Evolutionary conservation across 2,329 filamentous ascomycete species (phyloP).

Genomic region (Cladosporium velox): DNA sequence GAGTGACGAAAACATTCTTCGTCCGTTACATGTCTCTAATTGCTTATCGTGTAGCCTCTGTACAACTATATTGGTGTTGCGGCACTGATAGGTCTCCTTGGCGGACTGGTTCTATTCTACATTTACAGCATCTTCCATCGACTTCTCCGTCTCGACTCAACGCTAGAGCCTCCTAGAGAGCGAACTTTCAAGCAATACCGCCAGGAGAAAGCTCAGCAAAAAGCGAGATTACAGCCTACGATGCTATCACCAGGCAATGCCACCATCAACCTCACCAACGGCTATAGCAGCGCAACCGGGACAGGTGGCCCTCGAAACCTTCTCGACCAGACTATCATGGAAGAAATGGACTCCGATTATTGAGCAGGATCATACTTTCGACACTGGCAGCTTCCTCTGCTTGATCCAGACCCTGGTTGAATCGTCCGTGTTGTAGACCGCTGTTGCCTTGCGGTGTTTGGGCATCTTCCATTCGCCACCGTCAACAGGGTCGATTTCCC

Average conservation of each 20-base stretch:
- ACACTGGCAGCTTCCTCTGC: constrained; percentile 26
- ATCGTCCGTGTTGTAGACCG: constrained; percentile 52
- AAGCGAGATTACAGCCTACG: constrained; percentile 25
- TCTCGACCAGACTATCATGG: constrained; percentile 67
- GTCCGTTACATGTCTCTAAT: neutral
- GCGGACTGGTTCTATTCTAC: constrained; percentile 62
- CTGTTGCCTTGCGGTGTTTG: constrained; percentile 49
- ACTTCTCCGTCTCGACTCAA: constrained; percentile 29
- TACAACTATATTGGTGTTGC: constrained; percentile 66
- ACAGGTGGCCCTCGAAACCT: constrained; percentile 51
- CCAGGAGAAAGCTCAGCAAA: constrained; percentile 32
- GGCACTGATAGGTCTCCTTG: constrained; percentile 63
- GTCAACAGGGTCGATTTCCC: constrained; percentile 55
- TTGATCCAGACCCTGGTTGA: constrained; percentile 58
- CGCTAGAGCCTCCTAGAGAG: constrained; percentile 20
- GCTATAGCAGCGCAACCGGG: constrained; percentile 25
- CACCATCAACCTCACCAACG: constrained; percentile 33
- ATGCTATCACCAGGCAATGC: constrained; percentile 26
- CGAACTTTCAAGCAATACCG: constrained; percentile 39
- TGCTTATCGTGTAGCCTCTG: constrained; percentile 41
- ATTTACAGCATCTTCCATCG: constrained; percentile 50
- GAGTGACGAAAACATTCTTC: constrained; percentile 17
- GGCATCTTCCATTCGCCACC: constrained; percentile 55
- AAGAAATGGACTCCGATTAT: constrained; percentile 65
- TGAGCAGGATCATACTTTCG: constrained; percentile 29